These are phyloP conservation scores for Trichoderma guizhouense DNA, from an alignment of 2,329 filamentous ascomycete genomes.

Conservation along the genomic window DNA sequence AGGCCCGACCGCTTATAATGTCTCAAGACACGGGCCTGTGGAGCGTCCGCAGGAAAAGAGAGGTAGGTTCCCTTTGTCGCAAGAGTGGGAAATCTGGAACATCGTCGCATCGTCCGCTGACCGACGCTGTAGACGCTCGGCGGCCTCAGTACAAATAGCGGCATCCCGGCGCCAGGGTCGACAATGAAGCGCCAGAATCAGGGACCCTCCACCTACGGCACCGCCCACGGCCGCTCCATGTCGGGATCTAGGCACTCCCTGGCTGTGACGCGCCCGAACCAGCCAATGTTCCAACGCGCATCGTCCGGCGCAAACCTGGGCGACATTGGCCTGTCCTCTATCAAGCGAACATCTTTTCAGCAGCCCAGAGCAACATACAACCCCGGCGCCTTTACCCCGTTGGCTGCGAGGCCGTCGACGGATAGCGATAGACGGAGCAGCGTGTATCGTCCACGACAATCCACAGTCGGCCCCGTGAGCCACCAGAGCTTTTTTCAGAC, in stretches of 20 bases:
- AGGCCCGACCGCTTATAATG: slow-evolving; percentile 51
- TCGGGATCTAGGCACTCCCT: slow-evolving; percentile 84
- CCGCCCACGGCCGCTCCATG: slow-evolving; percentile 73
- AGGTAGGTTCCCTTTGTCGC: slow-evolving; percentile 56
- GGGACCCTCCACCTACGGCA: slow-evolving; percentile 62
- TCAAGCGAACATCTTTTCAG: slow-evolving; percentile 77
- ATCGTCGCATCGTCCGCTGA: slow-evolving; percentile 24
- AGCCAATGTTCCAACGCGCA: slow-evolving; percentile 81
- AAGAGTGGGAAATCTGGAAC: not conserved
- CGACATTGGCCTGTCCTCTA: slow-evolving; percentile 77
- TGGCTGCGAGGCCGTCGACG: slow-evolving; percentile 45
- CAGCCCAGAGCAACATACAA: slow-evolving; percentile 63
- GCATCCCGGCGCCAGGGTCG: slow-evolving; percentile 85
- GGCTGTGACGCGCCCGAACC: slow-evolving; percentile 75
- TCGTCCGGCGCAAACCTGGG: slow-evolving; percentile 79
- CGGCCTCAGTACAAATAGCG: slow-evolving; percentile 75
- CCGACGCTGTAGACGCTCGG: slow-evolving; percentile 69
- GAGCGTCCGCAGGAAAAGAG: slow-evolving; percentile 86
- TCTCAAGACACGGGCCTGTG: slow-evolving; percentile 85
- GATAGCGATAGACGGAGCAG: slow-evolving; percentile 72
- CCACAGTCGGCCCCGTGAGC: slow-evolving; percentile 61
- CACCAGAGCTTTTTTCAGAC: slow-evolving; percentile 96
- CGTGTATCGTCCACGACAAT: slow-evolving; percentile 69
- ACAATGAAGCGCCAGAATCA: slow-evolving; percentile 92
- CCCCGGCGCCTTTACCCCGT: slow-evolving; percentile 59